Percentiles rank a stretch among this genome's conserved stretches.
Evolutionary conservation across 2,329 filamentous ascomycete genomes (phyloP).

Genomic region (Fusarium abutilonis): DNA sequence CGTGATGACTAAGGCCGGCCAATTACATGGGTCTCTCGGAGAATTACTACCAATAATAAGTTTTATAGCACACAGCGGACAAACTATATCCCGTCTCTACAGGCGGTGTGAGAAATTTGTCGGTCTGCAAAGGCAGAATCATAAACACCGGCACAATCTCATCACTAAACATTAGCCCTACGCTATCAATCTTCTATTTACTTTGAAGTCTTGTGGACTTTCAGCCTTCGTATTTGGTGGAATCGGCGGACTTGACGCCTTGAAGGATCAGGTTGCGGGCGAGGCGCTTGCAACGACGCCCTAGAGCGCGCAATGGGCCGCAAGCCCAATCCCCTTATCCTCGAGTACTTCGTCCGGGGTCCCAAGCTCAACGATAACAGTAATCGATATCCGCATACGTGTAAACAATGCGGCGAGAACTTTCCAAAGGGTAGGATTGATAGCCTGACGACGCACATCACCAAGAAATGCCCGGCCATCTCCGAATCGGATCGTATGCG

Average conservation of each 20-base stretch:
- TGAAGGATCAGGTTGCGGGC: constrained; percentile 41
- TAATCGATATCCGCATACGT: constrained; percentile 92
- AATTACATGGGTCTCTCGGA: background rate
- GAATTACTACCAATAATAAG: constrained; percentile 23
- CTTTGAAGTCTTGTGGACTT: constrained; percentile 24
- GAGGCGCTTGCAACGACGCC: constrained; percentile 42
- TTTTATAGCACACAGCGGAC: constrained; percentile 19
- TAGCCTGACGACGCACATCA: constrained; percentile 80
- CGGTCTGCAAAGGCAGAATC: constrained; percentile 55
- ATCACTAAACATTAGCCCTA: constrained; percentile 41
- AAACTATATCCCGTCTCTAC: constrained; percentile 39
- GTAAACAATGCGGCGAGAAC: constrained; percentile 86
- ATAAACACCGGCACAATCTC: constrained; percentile 41
- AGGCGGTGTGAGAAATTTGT: constrained; percentile 57
- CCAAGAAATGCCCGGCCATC: constrained; percentile 86
- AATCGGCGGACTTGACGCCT: constrained; percentile 29
- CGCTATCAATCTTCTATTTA: constrained; percentile 16
- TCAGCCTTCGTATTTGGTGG: constrained; percentile 30
- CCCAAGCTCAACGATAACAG: constrained; percentile 87
- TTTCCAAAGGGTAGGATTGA: constrained; percentile 92
- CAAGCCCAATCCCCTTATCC: constrained; percentile 83
- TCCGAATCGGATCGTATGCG: constrained; percentile 78
- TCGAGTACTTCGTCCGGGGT: constrained; percentile 88
- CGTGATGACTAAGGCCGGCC: constrained; percentile 4
- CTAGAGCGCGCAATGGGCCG: constrained; percentile 72